Evolutionary conservation across 1,284 basidiomycete species (phyloP).

Genomic region (Nidula niveotomentosa): DNA sequence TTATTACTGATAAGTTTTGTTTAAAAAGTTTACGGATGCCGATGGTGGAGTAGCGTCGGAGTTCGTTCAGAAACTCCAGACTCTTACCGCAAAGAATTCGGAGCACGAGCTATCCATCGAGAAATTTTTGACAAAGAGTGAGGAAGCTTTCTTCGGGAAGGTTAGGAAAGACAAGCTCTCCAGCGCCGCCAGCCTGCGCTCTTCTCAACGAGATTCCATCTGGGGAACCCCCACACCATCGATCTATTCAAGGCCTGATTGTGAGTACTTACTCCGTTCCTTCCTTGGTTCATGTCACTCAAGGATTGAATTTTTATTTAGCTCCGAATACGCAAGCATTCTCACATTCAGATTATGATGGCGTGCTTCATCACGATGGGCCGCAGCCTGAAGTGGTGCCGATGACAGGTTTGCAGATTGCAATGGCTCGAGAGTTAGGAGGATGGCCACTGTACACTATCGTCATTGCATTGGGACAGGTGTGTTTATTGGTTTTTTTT

Average conservation of each 20-base stretch:
- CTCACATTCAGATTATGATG: conserved; percentile 49
- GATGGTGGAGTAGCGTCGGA: conserved; percentile 89
- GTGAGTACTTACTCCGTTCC: conserved; percentile 39
- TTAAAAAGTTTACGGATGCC: conserved; percentile 79
- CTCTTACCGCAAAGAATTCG: conserved; percentile 82
- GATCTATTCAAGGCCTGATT: conserved; percentile 73
- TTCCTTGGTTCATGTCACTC: neutral
- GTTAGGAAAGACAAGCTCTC: conserved; percentile 83
- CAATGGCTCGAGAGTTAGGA: conserved; percentile 72
- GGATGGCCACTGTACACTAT: conserved; percentile 93
- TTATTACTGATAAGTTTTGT: conserved; percentile 6
- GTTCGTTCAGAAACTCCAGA: conserved; percentile 84
- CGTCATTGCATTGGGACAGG: conserved; percentile 83
- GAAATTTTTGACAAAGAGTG: conserved; percentile 85
- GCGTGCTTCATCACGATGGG: conserved; percentile 49
- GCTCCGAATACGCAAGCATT: conserved; percentile 60
- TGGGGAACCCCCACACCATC: conserved; percentile 77
- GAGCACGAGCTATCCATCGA: conserved; percentile 91
- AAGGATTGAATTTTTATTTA: conserved; percentile 21
- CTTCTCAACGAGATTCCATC: conserved; percentile 78
- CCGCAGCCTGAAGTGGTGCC: conserved; percentile 53
- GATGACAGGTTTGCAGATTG: conserved; percentile 82
- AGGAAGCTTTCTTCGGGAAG: conserved; percentile 90
- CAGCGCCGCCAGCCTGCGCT: conserved; percentile 75
- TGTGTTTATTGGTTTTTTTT: conserved; percentile 25